phyloP scores from a whole-genome alignment of 495 filamentous ascomycete genomes.

The Penicillium arizonense region DNA sequence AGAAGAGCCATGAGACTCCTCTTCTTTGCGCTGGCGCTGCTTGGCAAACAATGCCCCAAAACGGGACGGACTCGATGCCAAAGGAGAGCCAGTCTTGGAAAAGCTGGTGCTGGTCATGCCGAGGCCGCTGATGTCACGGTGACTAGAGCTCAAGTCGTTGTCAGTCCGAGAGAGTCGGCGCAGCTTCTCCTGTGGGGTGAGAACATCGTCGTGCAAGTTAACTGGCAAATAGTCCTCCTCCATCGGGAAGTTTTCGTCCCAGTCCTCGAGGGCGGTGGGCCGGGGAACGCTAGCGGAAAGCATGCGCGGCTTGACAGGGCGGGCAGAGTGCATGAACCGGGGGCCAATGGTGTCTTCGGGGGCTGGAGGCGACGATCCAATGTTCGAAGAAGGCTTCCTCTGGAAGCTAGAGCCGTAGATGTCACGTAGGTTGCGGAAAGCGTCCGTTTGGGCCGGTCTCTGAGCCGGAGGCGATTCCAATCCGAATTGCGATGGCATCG shows the following conservation, averaged over 20 bases:
- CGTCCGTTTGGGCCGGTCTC: slow-evolving; percentile 59
- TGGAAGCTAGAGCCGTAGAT: slow-evolving; percentile 70
- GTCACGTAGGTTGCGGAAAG: slow-evolving; percentile 76
- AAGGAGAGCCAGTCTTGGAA: slow-evolving; percentile 78
- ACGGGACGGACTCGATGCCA: slow-evolving; percentile 77
- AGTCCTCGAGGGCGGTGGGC: slow-evolving; percentile 63
- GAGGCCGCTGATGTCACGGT: slow-evolving; percentile 58
- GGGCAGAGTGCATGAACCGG: slow-evolving; percentile 81
- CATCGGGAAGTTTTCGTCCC: slow-evolving; percentile 83
- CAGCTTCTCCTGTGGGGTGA: slow-evolving; percentile 87
- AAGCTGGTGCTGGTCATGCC: slow-evolving; percentile 60
- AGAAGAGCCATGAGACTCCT: slow-evolving; percentile 64
- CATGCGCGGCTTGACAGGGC: slow-evolving; percentile 62
- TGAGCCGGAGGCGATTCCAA: slow-evolving; percentile 78
- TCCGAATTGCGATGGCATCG: slow-evolving; percentile 89
- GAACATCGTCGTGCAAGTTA: slow-evolving; percentile 84
- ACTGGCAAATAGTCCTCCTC: slow-evolving; percentile 92
- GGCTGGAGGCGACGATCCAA: slow-evolving; percentile 65
- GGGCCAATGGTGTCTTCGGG: slow-evolving; percentile 57
- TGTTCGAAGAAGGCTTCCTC: slow-evolving; percentile 47
- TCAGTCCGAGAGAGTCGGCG: slow-evolving; percentile 75
- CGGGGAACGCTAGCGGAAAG: slow-evolving; percentile 79
- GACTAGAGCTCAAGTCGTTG: slow-evolving; percentile 59
- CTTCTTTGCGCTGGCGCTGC: slow-evolving; percentile 70
- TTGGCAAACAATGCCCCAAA: slow-evolving; percentile 83